These are phyloP conservation scores for Epichloe amarillans DNA, from an alignment of 2,329 filamentous ascomycete genomes.

Conservation along the genomic window DNA sequence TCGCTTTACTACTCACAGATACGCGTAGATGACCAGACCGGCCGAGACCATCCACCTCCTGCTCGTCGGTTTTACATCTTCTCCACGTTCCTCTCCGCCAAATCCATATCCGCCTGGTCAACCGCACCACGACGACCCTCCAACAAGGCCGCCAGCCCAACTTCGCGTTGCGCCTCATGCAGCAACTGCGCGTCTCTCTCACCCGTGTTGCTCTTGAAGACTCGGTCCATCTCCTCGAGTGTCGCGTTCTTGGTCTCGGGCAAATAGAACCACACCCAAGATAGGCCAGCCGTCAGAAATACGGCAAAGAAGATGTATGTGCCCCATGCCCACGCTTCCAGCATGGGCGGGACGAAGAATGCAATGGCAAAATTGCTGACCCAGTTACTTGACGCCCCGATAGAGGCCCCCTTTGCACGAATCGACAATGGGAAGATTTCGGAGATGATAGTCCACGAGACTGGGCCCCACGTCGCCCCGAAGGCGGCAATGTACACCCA, in stretches of 20 bases:
- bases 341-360: constrained; percentile 29
- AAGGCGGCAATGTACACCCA: too few species aligned
- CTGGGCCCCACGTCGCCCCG: constrained; percentile 22
- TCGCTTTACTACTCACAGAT: not conserved
- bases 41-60: not conserved
- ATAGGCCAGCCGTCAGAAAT: constrained; percentile 30
- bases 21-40: too few species aligned
- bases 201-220: constrained; percentile 30
- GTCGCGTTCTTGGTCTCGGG: constrained; percentile 42
- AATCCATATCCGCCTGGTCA: not conserved
- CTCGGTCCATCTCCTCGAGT: constrained; percentile 39
- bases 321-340: constrained; percentile 25
- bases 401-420: not conserved
- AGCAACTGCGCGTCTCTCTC: constrained; percentile 13
- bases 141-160: constrained; percentile 9
- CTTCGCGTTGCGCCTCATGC: constrained; percentile 12
- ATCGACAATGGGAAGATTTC: constrained; percentile 33
- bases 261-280: constrained; percentile 37
- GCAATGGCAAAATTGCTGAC: constrained; percentile 33
- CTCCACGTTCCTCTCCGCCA: not conserved
- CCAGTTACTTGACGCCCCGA: constrained; percentile 22
- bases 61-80: not conserved
- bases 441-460: constrained; percentile 33
- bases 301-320: constrained; percentile 44
- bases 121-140: not conserved